Conservation (phyloP, 495 filamentous ascomycete genomes). For the Hyaloscypha hepaticicola region DNA sequence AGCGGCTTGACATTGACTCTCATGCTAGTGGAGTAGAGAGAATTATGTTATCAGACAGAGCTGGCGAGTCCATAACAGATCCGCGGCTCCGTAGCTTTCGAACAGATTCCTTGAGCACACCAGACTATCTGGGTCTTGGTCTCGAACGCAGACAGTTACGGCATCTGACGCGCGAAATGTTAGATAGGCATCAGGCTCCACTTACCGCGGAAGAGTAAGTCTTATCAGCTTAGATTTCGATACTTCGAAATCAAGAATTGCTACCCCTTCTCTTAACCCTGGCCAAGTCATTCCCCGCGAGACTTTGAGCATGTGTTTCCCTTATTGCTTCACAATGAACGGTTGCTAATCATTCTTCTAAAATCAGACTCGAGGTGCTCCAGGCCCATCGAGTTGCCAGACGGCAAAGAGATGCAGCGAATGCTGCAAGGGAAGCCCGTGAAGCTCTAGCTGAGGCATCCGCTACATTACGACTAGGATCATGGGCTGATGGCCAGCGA, state of each 20-base stretch:
- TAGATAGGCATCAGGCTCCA: slow-evolving; percentile 34
- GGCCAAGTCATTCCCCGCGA: neutral
- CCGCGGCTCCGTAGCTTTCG: slow-evolving; percentile 28
- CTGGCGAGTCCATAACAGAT: slow-evolving; percentile 23
- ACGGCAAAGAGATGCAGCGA: slow-evolving; percentile 40
- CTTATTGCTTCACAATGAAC: neutral
- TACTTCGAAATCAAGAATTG: neutral
- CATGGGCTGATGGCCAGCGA: slow-evolving; percentile 10
- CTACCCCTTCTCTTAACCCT: neutral
- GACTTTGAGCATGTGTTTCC: neutral
- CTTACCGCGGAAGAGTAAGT: slow-evolving; percentile 43
- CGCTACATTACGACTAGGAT: slow-evolving; percentile 5
- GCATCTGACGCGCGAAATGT: slow-evolving; percentile 25
- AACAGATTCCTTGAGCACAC: slow-evolving; percentile 24
- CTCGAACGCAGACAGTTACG: slow-evolving; percentile 28
- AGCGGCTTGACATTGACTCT: slow-evolving; percentile 65
- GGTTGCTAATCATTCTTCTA: neutral
- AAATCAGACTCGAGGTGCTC: slow-evolving; percentile 38
- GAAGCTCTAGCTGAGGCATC: slow-evolving; percentile 23
- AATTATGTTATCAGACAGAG: slow-evolving; percentile 22
- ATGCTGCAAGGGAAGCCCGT: slow-evolving; percentile 18
- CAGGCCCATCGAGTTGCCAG: slow-evolving; percentile 48
- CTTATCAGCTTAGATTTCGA: neutral
- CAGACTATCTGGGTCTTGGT: slow-evolving; percentile 29
- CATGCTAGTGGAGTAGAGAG: slow-evolving; percentile 48